phyloP scores from a whole-genome alignment of 108 stramenopile genomes.

The Cyclotella choctawhatcheeana region DNA sequence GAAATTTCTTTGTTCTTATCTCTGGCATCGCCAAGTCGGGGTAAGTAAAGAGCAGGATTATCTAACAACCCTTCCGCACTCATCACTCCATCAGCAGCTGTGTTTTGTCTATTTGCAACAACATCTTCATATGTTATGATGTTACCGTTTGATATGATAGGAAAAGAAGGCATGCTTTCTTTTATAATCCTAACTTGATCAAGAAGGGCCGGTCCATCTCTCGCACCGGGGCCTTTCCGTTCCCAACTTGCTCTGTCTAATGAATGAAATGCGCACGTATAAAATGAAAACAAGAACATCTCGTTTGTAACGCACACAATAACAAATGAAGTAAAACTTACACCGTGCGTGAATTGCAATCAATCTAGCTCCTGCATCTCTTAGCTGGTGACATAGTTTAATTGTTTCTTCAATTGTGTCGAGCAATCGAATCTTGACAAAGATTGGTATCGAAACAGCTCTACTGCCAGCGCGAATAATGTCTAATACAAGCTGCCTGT shows the following conservation, averaged over 20 bases:
- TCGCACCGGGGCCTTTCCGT: slow-evolving; percentile 83
- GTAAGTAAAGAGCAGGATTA: slow-evolving; percentile 88
- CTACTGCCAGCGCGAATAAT: slow-evolving; percentile 71
- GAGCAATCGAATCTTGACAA: slow-evolving; percentile 90
- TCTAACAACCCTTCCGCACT: slow-evolving; percentile 92
- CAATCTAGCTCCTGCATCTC: slow-evolving; percentile 84
- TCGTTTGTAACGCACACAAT: not conserved
- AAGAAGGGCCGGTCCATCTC: slow-evolving; percentile 91
- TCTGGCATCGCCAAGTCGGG: slow-evolving; percentile 50
- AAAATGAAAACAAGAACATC: no score
- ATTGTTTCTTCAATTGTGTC: slow-evolving; percentile 85
- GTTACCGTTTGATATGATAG: slow-evolving; percentile 92
- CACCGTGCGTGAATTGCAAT: slow-evolving; percentile 92
- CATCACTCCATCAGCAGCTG: slow-evolving; percentile 91
- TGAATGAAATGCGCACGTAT: no score
- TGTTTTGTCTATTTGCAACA: slow-evolving; percentile 61
- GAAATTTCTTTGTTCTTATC: slow-evolving; percentile 22
- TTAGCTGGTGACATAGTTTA: slow-evolving; percentile 69
- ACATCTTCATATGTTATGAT: slow-evolving; percentile 86
- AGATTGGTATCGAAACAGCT: slow-evolving; percentile 79
- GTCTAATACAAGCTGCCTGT: slow-evolving; percentile 55
- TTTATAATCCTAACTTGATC: slow-evolving; percentile 76
- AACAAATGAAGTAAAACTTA: slow-evolving; percentile 6
- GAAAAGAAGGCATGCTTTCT: slow-evolving; percentile 52
- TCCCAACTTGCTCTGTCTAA: slow-evolving; percentile 82